Base-by-base conservation (phyloP, 495 filamentous ascomycete species). In the Penicillium parvum region DNA sequence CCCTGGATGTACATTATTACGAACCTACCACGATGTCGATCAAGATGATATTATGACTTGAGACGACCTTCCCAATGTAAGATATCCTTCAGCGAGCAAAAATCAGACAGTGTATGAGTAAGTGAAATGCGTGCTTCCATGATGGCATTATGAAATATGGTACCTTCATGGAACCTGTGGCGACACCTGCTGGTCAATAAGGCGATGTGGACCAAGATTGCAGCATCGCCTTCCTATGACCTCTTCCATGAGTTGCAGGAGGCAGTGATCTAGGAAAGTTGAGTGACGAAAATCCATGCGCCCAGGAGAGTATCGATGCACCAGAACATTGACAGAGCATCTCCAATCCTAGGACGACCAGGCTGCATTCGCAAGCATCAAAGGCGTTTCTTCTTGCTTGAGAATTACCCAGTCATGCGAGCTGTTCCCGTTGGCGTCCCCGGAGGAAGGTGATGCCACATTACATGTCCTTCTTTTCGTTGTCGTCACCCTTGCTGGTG, bases 401-500 rank as follows among this genome's bases (percentile, higher is more conserved):
- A n/a, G n/a, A n/a, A n/a, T n/a, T n/a, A n/a, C n/a, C n/a, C n/a
- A n/a, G n/a, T n/a, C n/a, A n/a, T n/a, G n/a, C n/a, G n/a, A n/a
- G 28, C 11, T 30, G 11, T 15, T 15, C 28, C 4, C 5, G 28
- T 14, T 15, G 8, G 9, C 1, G 12, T 17, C 22, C 21, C 11
- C 25, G 28, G 15, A 42, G 6, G 22, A 39, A 39, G 32, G 33
- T 3, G 11, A 27, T 19, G 16, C 20, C 27, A 28, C 34, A 57
- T 66, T 81, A 89, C 64, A 78, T 71, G 50, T 80, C 75, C 74
- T 91, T 90, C 74, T 82, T 85, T 27, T 78, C 70, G 15, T 64
- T 69, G 30, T 65, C 56, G 33, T 77, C 73, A 4, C 72, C 69
- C 50, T 76, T 67, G 28, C 72, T 68, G 45, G 69, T 67, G 43